Conservation (phyloP, 805 yeast species). For the Wickerhamomyces mucosus region DNA sequence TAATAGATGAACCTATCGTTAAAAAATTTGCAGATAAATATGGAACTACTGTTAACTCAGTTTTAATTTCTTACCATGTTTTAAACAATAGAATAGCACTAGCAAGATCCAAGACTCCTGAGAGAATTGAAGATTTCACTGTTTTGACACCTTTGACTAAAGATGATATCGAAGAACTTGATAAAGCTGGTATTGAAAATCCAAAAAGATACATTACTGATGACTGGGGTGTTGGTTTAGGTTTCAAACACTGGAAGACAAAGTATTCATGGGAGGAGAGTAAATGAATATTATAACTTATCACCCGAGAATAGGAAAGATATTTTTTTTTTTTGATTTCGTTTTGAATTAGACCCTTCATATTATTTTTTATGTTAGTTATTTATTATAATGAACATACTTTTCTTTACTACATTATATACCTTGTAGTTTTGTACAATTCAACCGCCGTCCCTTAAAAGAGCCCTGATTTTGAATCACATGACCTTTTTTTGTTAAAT, state of each 20-base stretch:
- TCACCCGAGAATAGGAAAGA: no score
- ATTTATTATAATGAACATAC: no score
- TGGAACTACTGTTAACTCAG: constrained; percentile 40
- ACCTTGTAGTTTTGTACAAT: no score
- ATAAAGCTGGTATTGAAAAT: constrained; percentile 20
- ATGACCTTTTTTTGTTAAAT: no score
- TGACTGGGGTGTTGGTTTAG: constrained; percentile 15
- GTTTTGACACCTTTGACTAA: constrained; percentile 27
- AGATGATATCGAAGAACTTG: constrained; percentile 32
- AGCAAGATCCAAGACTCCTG: constrained; percentile 65
- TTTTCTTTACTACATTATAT: no score
- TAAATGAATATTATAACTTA: no score
- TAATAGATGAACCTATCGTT: constrained; percentile 40
- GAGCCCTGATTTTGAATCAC: no score
- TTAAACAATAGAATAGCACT: constrained; percentile 50
- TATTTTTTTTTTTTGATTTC: no score
- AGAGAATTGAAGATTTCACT: constrained; percentile 40
- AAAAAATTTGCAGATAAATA: constrained; percentile 48
- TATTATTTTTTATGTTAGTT: no score
- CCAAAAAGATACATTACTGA: constrained; percentile 24
- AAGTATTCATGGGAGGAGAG: constrained; percentile 13
- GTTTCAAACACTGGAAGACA: constrained; percentile 12
- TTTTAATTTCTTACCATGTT: constrained; percentile 56
- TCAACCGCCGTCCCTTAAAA: no score
- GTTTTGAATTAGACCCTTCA: no score